Evolutionary conservation across 345 rosid species (phyloP), one percentile per base, ranked within the genome.

Genomic region (Cochlearia excelsa): DNA sequence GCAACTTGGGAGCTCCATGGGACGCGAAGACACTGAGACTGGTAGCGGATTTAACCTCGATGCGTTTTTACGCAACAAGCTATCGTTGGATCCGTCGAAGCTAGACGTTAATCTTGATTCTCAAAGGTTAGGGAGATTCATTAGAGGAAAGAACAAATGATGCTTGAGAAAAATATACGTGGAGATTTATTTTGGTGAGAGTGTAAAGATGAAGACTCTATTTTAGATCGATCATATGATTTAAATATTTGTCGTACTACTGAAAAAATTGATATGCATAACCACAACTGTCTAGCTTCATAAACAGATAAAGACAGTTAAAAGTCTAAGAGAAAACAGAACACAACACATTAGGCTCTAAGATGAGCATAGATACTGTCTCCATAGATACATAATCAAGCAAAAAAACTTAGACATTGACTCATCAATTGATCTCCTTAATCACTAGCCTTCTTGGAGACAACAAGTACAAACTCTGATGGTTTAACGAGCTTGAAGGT

Each of bases 71-170:
- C 71, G 71, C 46, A 63, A 59, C 43, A 74, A 73, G 46, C 67
- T 93, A 45, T 81, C 84, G 29, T 57, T 93, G 48, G 89, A 85
- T 65, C 77, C 94, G 4, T 57, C 51, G 29, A 79, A 78, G 70
- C 61, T 93, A 47, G 89, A 86, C 51, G 59, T 73, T 52, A 45
- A 68, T 64, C 70, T 80, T 54, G 81, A 78, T 57, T 55, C 70
- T 34, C 57, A 81, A 26, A 68, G 57, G 48, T 50, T 71, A 29
- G 87, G 81, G 52, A 81, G 76, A 67, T 58, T 72, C 41, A 74
- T 73, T 73, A 76, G 79, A 76, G 39, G 81, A 16, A 8, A 64
- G 54, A 54, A 54, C 9, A 40, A 65, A 42, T 33, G 51, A 46
- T 29, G 30, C 66, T 28, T 71, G 54, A 70, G 10, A 39, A 39